These are phyloP conservation scores for Micromonas pusilla DNA, from an alignment of 139 green algal genomes.

Conservation along the genomic window DNA sequence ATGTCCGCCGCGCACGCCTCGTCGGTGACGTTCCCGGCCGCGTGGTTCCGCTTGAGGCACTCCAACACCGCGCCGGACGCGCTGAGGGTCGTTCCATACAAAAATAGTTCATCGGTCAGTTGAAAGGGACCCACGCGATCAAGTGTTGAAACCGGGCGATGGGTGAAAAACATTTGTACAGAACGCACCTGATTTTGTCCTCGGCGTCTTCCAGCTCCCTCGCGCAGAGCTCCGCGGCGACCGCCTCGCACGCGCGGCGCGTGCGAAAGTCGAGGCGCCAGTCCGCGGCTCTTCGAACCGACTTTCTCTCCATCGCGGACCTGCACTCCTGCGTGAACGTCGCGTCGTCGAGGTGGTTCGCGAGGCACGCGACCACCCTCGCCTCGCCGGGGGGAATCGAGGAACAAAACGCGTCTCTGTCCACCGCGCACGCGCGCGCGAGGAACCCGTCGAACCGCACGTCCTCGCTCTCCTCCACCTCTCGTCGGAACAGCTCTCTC, in stretches of 20 bases:
- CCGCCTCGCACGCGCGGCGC: background rate
- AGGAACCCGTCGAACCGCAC: slow-evolving; percentile 41
- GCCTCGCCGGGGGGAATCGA: slow-evolving; percentile 36
- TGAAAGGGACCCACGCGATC: too few species aligned
- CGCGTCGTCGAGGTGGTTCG: slow-evolving; percentile 22
- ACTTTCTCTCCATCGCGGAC: background rate
- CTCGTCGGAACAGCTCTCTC: slow-evolving; percentile 34
- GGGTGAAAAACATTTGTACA: too few species aligned
- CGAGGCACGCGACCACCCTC: slow-evolving; percentile 39
- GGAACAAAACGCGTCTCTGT: slow-evolving; percentile 39
- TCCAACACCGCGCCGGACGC: background rate
- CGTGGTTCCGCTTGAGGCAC: background rate
- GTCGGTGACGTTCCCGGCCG: slow-evolving; percentile 1
- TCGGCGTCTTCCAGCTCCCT: background rate
- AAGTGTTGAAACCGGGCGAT: too few species aligned
- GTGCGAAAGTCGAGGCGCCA: slow-evolving; percentile 9
- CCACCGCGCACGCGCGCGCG: slow-evolving; percentile 30
- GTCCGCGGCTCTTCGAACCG: background rate
- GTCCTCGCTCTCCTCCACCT: slow-evolving; percentile 45
- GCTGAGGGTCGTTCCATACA: background rate
- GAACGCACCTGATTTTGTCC: too few species aligned
- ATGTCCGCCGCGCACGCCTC: slow-evolving; percentile 1
- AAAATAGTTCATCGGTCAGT: too few species aligned
- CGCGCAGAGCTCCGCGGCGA: slow-evolving; percentile 7
- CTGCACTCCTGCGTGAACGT: slow-evolving; percentile 25